These are phyloP conservation scores for Sporisorium graminicola DNA, from an alignment of 1,284 basidiomycete genomes.

Conservation along the genomic window DNA sequence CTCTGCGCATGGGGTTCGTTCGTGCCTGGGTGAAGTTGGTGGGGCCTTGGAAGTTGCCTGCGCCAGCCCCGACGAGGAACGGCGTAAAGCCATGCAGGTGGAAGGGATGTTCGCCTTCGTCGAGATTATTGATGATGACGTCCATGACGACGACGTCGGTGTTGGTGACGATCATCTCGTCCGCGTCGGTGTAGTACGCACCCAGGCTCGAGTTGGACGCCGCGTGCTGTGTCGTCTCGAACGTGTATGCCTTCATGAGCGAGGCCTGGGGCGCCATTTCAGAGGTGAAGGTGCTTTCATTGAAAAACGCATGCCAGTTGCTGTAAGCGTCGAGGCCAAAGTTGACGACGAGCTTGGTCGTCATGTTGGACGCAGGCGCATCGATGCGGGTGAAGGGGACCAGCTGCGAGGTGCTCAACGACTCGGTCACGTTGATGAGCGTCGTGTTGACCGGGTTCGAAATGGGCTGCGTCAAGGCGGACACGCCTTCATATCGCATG, in stretches of 20 bases:
- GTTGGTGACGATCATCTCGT: conserved; percentile 48
- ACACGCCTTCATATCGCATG: conserved; percentile 69
- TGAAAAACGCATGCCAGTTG: conserved; percentile 54
- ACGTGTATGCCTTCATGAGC: conserved; percentile 35
- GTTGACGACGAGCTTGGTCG: conserved; percentile 40
- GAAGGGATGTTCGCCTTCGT: conserved; percentile 73
- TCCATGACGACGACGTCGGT: conserved; percentile 61
- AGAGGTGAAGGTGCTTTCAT: conserved; percentile 48
- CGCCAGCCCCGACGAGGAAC: conserved; percentile 67
- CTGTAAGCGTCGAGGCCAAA: conserved; percentile 45
- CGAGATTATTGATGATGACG: conserved; percentile 67
- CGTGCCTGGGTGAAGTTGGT: conserved; percentile 38
- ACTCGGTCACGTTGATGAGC: conserved; percentile 28
- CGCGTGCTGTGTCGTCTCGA: conserved; percentile 27
- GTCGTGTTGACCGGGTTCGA: conserved; percentile 19
- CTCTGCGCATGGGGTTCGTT: conserved; percentile 54
- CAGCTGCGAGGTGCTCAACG: conserved; percentile 37
- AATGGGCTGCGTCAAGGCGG: conserved; percentile 50
- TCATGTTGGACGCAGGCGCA: conserved; percentile 45
- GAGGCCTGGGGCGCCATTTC: conserved; percentile 40
- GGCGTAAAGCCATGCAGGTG: conserved; percentile 66
- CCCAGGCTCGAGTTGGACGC: conserved; percentile 31
- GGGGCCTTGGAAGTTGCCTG: conserved; percentile 54
- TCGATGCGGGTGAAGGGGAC: conserved; percentile 31
- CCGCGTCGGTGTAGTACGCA: conserved; percentile 33